These are phyloP conservation scores for Crithidia brevicula DNA, from an alignment of 208 protist species.

Conservation along the genomic window DNA sequence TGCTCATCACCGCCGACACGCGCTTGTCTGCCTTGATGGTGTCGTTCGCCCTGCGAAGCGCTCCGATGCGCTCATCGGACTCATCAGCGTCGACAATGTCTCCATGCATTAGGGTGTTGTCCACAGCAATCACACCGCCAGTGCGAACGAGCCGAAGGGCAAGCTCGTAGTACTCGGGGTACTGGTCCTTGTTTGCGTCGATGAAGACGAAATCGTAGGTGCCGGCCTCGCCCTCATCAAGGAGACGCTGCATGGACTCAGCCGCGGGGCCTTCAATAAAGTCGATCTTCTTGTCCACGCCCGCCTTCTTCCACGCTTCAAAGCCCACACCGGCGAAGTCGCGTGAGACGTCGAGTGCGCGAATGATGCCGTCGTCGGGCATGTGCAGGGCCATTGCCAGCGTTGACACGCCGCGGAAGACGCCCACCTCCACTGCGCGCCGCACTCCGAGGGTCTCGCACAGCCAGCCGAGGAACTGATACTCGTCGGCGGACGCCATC, in stretches of 20 bases:
- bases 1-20: slow-evolving; percentile 51
- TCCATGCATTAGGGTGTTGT: slow-evolving; percentile 62
- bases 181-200: slow-evolving; percentile 71
- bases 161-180: slow-evolving; percentile 65
- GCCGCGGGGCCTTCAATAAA: slow-evolving; percentile 42
- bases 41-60: slow-evolving; percentile 34
- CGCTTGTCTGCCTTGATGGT: slow-evolving; percentile 49
- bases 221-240: slow-evolving; percentile 39
- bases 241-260: slow-evolving; percentile 41
- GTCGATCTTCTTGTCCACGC: slow-evolving; percentile 61
- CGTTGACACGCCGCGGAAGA: slow-evolving; percentile 58
- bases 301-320: slow-evolving; percentile 45
- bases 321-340: slow-evolving; percentile 45
- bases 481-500: slow-evolving; percentile 42
- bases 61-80: not conserved
- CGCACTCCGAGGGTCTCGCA: slow-evolving; percentile 36
- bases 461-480: slow-evolving; percentile 45
- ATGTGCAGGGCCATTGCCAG: slow-evolving; percentile 47
- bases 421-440: slow-evolving; percentile 54
- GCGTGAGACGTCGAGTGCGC: slow-evolving; percentile 49
- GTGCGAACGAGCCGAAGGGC: slow-evolving; percentile 43
- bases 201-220: slow-evolving; percentile 77
- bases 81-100: slow-evolving; percentile 24
- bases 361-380: slow-evolving; percentile 45
- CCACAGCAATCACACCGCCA: slow-evolving; percentile 57